Evolutionary conservation across 306 rosid genomes (phyloP), one percentile per base, ranked within the genome.

Genomic region (Citrullus mucosospermus): DNA sequence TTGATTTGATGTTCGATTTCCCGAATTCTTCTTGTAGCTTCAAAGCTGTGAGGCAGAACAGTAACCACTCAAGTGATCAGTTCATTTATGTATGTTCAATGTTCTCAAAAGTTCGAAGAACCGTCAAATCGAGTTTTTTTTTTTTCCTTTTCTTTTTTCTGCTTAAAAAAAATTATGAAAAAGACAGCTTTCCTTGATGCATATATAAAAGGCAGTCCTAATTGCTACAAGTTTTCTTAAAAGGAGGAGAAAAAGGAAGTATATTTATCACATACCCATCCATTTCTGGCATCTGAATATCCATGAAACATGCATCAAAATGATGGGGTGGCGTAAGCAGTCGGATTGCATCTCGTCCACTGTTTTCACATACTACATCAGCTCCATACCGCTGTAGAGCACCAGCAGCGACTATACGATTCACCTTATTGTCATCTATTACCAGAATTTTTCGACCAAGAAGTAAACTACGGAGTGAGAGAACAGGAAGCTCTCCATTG

Each of bases 241-340:
- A 22, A 46, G 76, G 43, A 78, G 13, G 55, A 68, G 18, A 72
- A 30, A 74, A 53, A 17, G 61, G 14, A 32, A 32, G 41, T 16
- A 53, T 50, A 4, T 15, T 8, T 72, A 74, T 16, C 60, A 81
- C 96, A 70, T 87, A 95, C 99, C 99, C 99, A 32, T 95, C 96
- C 96, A 95, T 95, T 83, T 86, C 96, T 2, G 99, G 99, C 99
- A 95, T 95, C 84, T 95, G 98, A 72, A 95, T 90, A 83, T 95
- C 99, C 99, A 95, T 95, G 83, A 95, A 95, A 80, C 99, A 92
- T 54, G 99, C 99, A 81, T 91, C 93, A 67, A 92, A 95, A 55
- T 79, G 78, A 83, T 95, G 96, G 78, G 97, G 97, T 32, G 97
- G 99, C 28, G 74, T 88, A 81, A 95, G 89, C 78, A 77, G 73